A percentile compares a stretch with the other conserved stretches of the same genome.
Conservation (phyloP, 2,329 filamentous ascomycete species). For the Aspergillus felis region DNA sequence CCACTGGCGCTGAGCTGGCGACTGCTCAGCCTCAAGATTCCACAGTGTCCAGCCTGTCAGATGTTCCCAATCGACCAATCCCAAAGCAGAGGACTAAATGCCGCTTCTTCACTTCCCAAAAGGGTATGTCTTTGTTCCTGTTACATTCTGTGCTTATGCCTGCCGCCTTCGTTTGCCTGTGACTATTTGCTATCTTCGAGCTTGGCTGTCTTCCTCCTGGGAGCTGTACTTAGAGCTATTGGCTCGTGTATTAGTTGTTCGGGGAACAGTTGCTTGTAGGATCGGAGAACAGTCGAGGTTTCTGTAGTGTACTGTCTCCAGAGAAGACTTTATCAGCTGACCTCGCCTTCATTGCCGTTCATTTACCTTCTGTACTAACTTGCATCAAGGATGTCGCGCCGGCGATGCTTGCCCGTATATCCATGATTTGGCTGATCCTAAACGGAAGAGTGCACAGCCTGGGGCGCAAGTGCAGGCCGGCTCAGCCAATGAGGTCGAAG, state of each 20-base stretch:
- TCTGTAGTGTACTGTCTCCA: neutral
- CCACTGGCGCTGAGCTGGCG: conserved; percentile 28
- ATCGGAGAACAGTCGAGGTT: neutral
- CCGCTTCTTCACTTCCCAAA: conserved; percentile 24
- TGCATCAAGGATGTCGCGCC: conserved; percentile 47
- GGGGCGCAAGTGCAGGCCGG: conserved; percentile 11
- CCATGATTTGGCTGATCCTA: conserved; percentile 37
- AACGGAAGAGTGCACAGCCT: conserved; percentile 13
- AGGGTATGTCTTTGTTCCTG: conserved; percentile 16
- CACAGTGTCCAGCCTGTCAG: neutral
- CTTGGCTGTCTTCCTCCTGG: neutral
- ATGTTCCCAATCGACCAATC: neutral
- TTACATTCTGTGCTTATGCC: neutral
- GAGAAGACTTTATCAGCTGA: neutral
- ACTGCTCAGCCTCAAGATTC: conserved; percentile 20
- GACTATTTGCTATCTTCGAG: neutral
- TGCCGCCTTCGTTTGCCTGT: conserved; percentile 4
- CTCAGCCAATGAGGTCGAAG: conserved; percentile 8
- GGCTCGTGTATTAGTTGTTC: neutral
- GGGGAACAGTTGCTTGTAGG: neutral
- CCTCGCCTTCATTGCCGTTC: neutral
- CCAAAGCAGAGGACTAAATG: conserved; percentile 14
- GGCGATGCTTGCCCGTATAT: conserved; percentile 50
- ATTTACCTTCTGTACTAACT: conserved; percentile 16
- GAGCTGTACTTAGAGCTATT: neutral